Evolutionary conservation across 2,329 filamentous ascomycete genomes (phyloP).

Genomic region (Fusarium oxysporum): DNA sequence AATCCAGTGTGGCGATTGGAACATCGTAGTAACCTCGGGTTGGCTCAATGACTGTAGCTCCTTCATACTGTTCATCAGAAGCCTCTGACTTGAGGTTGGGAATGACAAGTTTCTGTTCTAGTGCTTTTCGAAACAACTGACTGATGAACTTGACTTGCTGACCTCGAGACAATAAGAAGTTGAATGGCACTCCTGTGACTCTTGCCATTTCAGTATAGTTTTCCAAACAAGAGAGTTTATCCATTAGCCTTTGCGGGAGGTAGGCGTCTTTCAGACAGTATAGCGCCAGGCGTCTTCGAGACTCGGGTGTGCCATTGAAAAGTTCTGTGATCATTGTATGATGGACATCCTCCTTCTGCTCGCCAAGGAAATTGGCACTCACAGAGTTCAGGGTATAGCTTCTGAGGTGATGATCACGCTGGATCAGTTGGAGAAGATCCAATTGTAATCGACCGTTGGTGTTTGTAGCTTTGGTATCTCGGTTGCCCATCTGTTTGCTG

Average conservation of each 20-base stretch:
- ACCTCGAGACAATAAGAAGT: constrained; percentile 88
- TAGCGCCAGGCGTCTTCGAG: constrained; percentile 86
- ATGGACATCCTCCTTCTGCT: constrained; percentile 99
- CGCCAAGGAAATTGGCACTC: constrained; percentile 91
- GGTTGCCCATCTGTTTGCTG: constrained; percentile 98
- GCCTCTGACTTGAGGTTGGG: constrained; percentile 81
- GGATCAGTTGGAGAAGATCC: constrained; percentile 92
- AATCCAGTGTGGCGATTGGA: constrained; percentile 96
- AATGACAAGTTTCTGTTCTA: constrained; percentile 93
- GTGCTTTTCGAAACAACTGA: constrained; percentile 93
- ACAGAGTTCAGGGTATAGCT: constrained; percentile 99
- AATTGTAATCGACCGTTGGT: constrained; percentile 94
- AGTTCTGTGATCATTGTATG: constrained; percentile 99
- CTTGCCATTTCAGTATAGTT: constrained; percentile 99
- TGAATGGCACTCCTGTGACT: constrained; percentile 98
- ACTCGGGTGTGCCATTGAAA: constrained; percentile 96
- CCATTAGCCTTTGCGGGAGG: constrained; percentile 91
- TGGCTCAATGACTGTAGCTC: constrained; percentile 97
- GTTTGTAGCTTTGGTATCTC: constrained; percentile 93
- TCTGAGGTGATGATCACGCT: constrained; percentile 92
- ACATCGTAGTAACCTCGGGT: constrained; percentile 93
- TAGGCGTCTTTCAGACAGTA: constrained; percentile 99
- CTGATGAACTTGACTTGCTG: constrained; percentile 99
- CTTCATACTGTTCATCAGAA: constrained; percentile 92
- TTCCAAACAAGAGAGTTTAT: constrained; percentile 97